Base-by-base conservation (phyloP, 2,329 filamentous ascomycete genomes). In the Chaetomiaceae sp. region DNA sequence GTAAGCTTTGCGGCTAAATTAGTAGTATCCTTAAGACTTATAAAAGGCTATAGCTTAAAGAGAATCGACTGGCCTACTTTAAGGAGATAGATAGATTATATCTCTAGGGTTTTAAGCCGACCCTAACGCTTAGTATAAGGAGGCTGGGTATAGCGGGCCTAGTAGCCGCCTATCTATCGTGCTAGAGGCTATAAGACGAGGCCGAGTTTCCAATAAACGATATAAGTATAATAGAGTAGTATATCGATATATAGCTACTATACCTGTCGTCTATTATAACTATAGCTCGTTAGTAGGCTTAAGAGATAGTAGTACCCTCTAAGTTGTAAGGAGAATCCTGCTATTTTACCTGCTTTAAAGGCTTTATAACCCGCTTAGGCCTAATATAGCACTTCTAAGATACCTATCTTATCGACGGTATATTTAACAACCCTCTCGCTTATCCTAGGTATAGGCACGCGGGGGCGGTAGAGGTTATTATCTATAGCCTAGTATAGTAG, bases 41-140 rank as follows among this genome's bases (percentile, higher is more conserved):
- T 13, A 54, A 18, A 9, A 54, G 29, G 46, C 52, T 54, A 33
- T 23, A 54, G 42, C 46, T 54, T 47, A 42, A 54, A 7, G 14
- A n/a, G 23, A 34, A 54, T 45, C 47, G 47, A n/a, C 33, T 47
- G 33, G 52, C 52, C 46, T 54, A 54, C 34, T 54, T 54, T 27
- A 46, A 54, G 46, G 46, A 54, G 46, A 46, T 38, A 33, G 51
- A 50, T 34, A 33, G 21, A 21, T 54, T 54, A n/a, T 41, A 34
- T 54, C 51, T 54, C 41, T 21, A 46, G n/a, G 46, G 51, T 45
- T 27, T 50, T 54, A 29, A 54, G 41, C 52, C 36, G 42, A 25
- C 23, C 16, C 52, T 16, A 50, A 46, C 47, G 46, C 41, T 47
- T 20, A 33, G 52, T n/a, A 23, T 13, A 23, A 23, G 41, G 52